phyloP scores from a whole-genome alignment of 176 grass and related monocot species.

The Aechmea fasciata region DNA sequence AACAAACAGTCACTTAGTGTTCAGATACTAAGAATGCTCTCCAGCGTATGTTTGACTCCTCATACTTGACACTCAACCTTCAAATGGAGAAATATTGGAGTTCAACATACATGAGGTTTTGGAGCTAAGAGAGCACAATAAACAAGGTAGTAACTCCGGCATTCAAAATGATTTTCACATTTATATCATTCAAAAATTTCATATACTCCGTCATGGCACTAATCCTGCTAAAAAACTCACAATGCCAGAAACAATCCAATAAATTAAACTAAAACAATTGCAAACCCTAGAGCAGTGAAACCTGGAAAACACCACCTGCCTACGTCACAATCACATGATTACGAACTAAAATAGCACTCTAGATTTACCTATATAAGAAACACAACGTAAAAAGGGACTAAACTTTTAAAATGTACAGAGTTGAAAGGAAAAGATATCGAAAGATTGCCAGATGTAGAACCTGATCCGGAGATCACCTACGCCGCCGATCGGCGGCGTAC shows the following conservation, averaged over 20 bases:
- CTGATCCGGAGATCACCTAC: conserved; percentile 22
- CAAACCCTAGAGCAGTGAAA: not conserved
- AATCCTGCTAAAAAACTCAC: not conserved
- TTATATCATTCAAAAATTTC: not conserved
- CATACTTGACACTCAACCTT: too few relatives aligned
- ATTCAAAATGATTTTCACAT: not conserved
- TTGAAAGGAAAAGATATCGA: not conserved
- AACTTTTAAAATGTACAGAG: not conserved
- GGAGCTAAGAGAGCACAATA: too few relatives aligned
- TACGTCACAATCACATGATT: not conserved
- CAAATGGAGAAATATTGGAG: too few relatives aligned
- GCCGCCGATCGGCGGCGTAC: conserved; percentile 69
- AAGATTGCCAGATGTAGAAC: not conserved
- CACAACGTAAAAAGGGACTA: not conserved
- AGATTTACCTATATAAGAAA: not conserved
- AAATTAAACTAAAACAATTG: not conserved
- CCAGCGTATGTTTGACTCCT: too few relatives aligned
- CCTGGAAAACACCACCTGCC: not conserved
- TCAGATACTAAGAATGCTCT: too few relatives aligned
- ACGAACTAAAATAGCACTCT: not conserved
- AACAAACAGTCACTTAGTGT: too few relatives aligned
- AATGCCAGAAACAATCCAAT: conserved; percentile 2
- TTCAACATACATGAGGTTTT: too few relatives aligned
- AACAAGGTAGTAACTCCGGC: too few relatives aligned
- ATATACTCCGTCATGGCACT: not conserved